A percentile compares a stretch with the other conserved stretches of the same genome.
These are phyloP conservation scores for Paxillus ammoniavirescens DNA, from an alignment of 768 basidiomycete genomes.

Conservation along the genomic window DNA sequence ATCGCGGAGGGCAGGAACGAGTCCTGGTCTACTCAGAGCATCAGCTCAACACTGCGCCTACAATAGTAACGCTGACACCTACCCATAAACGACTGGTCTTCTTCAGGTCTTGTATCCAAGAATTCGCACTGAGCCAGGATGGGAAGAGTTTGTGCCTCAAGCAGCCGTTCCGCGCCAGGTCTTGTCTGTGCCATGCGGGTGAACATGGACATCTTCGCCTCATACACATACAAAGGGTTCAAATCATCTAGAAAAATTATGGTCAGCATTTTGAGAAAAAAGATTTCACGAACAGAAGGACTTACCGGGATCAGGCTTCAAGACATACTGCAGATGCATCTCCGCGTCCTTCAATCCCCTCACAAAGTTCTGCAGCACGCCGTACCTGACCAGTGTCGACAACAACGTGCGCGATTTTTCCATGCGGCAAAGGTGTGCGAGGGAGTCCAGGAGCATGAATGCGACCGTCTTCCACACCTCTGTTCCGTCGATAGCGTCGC, in stretches of 20 bases:
- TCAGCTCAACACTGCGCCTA: not conserved
- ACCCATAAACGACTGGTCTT: constrained; percentile 83
- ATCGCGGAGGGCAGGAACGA: constrained; percentile 87
- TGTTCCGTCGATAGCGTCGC: constrained; percentile 93
- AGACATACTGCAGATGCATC: constrained; percentile 63
- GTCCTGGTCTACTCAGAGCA: constrained; percentile 57
- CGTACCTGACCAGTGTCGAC: constrained; percentile 61
- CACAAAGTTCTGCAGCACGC: constrained; percentile 80
- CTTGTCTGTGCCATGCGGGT: constrained; percentile 81
- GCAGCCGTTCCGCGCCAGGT: constrained; percentile 78
- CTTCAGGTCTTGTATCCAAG: constrained; percentile 80
- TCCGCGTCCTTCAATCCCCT: constrained; percentile 84
- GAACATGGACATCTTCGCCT: constrained; percentile 90
- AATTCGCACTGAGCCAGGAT: constrained; percentile 83
- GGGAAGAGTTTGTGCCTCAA: constrained; percentile 75
- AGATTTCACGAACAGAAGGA: constrained; percentile 3
- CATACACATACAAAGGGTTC: constrained; percentile 90
- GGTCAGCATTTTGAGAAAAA: not conserved
- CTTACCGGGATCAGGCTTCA: constrained; percentile 90
- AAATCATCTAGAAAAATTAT: constrained; percentile 62
- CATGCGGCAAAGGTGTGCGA: constrained; percentile 66
- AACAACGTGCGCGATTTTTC: constrained; percentile 70
- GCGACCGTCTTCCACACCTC: constrained; percentile 98
- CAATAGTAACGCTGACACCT: constrained; percentile 11
- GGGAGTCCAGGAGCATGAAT: constrained; percentile 84